Conservation (phyloP, 2,329 filamentous ascomycete genomes). For the Ciborinia camelliae region DNA sequence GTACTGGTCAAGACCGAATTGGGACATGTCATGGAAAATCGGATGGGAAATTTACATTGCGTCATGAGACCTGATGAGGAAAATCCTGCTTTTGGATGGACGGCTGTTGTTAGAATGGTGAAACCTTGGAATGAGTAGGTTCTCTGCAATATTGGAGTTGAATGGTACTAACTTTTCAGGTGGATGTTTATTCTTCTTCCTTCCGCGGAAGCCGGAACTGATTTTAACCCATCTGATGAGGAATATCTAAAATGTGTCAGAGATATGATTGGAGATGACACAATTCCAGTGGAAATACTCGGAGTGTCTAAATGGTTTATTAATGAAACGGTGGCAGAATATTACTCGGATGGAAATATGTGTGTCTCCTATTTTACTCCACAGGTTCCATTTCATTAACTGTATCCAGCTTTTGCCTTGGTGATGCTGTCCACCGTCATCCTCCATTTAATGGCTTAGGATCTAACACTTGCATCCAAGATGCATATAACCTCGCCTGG, state of each 20-base stretch:
- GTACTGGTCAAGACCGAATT: constrained; percentile 51
- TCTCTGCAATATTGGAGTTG: neutral
- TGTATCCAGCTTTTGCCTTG: constrained; percentile 43
- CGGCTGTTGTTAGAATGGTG: constrained; percentile 54
- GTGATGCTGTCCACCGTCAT: constrained; percentile 57
- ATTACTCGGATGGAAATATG: constrained; percentile 43
- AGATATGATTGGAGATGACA: constrained; percentile 54
- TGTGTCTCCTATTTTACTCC: constrained; percentile 5
- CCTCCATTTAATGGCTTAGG: constrained; percentile 56
- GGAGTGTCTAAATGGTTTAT: constrained; percentile 56
- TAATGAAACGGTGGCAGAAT: constrained; percentile 58
- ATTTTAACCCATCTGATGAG: constrained; percentile 44
- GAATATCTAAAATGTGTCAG: constrained; percentile 47
- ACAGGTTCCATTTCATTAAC: neutral
- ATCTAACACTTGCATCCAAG: constrained; percentile 57
- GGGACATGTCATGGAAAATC: constrained; percentile 45
- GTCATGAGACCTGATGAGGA: constrained; percentile 53
- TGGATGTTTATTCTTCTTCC: constrained; percentile 58
- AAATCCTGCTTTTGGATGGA: constrained; percentile 50
- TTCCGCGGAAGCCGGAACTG: constrained; percentile 39
- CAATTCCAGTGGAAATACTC: constrained; percentile 49
- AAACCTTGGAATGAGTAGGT: constrained; percentile 55
- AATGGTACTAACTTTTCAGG: constrained; percentile 23
- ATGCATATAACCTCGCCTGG: constrained; percentile 55
- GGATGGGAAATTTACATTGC: constrained; percentile 60